Percentiles rank a stretch among this genome's conserved stretches.
phyloP scores from a whole-genome alignment of 169 alveolate species.

The Eimeria necatrix region DNA sequence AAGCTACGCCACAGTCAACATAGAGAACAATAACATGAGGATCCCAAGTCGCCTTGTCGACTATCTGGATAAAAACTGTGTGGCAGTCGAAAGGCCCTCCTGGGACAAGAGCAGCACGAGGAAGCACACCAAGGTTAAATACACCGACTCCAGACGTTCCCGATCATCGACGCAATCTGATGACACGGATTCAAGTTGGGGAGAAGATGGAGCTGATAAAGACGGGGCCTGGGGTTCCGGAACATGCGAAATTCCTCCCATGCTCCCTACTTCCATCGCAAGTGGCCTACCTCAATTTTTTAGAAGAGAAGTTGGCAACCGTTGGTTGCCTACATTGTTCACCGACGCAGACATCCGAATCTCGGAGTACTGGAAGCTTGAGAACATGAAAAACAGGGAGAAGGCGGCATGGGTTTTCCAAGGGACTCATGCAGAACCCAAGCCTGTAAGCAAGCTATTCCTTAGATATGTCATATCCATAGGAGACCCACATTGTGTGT shows the following conservation, averaged over 20 bases:
- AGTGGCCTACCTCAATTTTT: constrained; percentile 44
- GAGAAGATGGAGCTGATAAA: constrained; percentile 16
- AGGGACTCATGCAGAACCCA: constrained; percentile 53
- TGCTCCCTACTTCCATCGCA: neutral
- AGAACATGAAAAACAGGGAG: constrained; percentile 39
- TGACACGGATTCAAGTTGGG: constrained; percentile 60
- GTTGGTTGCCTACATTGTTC: constrained; percentile 54
- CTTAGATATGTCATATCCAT: no score
- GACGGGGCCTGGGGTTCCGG: neutral
- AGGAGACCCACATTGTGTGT: no score
- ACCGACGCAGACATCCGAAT: constrained; percentile 68
- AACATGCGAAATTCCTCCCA: neutral
- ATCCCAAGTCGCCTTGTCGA: constrained; percentile 56
- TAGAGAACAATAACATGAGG: constrained; percentile 70
- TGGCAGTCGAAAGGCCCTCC: constrained; percentile 43
- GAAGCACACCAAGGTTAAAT: neutral
- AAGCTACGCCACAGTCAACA: constrained; percentile 35
- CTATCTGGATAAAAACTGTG: constrained; percentile 51
- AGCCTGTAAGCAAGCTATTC: constrained; percentile 26
- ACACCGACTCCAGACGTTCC: constrained; percentile 1
- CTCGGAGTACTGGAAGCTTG: constrained; percentile 73
- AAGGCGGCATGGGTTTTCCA: constrained; percentile 66
- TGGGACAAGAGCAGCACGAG: constrained; percentile 51
- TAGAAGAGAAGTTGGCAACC: constrained; percentile 67
- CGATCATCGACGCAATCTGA: constrained; percentile 27